Conservation (phyloP, 768 basidiomycete genomes). For the Punctularia strigosozonata region DNA sequence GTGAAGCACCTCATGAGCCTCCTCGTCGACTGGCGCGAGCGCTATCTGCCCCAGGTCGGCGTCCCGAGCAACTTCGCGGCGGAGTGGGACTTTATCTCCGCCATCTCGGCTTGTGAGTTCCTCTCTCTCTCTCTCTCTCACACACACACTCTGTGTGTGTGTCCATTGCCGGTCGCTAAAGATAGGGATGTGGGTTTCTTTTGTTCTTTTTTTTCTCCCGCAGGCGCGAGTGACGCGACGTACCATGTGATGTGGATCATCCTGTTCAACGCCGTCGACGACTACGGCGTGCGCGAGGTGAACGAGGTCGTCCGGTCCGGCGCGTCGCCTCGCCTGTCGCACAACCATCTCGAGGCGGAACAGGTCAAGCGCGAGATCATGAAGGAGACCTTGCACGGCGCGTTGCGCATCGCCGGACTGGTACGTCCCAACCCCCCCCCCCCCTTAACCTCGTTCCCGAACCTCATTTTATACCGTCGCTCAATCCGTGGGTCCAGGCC, state of each 20-base stretch:
- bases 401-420: conserved; percentile 81
- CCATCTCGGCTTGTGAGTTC: conserved; percentile 48
- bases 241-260: conserved; percentile 91
- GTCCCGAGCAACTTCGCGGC: conserved; percentile 78
- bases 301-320: conserved; percentile 33
- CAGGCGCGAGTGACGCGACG: conserved; percentile 76
- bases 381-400: conserved; percentile 77
- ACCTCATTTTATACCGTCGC: neutral
- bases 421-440: conserved; percentile 32
- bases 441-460: conserved; percentile 2
- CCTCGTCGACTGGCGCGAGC: conserved; percentile 63
- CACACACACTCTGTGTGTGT: too few species aligned
- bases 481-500: conserved; percentile 33
- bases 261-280: conserved; percentile 70
- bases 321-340: conserved; percentile 21
- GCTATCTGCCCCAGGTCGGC: conserved; percentile 67
- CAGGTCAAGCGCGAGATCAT: conserved; percentile 55
- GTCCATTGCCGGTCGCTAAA: too few species aligned
- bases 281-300: conserved; percentile 72
- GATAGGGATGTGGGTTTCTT: conserved; percentile 12
- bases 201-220: conserved; percentile 5
- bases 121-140: neutral
- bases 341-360: conserved; percentile 42
- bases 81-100: conserved; percentile 83
- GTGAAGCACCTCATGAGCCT: conserved; percentile 42